Evolutionary conservation across 139 green algal genomes (phyloP).

Genomic region (Chlorella sp.): DNA sequence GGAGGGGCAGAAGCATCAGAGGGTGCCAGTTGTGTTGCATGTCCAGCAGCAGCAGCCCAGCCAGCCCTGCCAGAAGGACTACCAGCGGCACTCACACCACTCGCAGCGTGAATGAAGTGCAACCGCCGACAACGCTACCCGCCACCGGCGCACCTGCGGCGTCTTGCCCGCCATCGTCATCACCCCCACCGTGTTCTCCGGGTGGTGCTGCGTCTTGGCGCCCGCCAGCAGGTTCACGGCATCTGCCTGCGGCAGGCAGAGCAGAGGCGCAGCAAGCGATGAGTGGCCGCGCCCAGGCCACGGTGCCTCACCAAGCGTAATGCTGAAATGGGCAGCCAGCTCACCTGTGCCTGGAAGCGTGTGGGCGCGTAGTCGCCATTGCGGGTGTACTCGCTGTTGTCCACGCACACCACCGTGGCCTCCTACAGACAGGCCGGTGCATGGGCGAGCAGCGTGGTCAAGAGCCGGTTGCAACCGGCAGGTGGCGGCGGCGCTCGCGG

Average conservation of each 20-base stretch:
- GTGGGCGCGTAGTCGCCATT: conserved; percentile 96
- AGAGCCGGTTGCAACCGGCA: neutral
- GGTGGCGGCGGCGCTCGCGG: neutral
- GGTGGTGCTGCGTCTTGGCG: conserved; percentile 96
- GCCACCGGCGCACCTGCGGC: conserved; percentile 41
- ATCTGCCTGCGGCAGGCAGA: conserved; percentile 76
- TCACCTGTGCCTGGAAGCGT: conserved; percentile 78
- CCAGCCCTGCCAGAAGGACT: neutral
- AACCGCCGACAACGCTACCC: neutral
- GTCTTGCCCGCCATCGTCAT: conserved; percentile 97
- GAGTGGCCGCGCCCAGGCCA: no score
- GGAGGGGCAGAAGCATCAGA: neutral
- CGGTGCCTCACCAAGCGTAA: no score
- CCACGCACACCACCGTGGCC: conserved; percentile 91
- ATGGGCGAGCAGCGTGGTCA: neutral
- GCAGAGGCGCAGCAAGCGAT: no score
- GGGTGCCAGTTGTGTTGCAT: neutral
- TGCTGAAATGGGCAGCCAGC: no score
- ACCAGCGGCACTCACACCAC: neutral
- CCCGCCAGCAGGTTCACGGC: conserved; percentile 97
- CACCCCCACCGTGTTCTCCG: conserved; percentile 98
- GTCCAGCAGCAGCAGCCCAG: neutral
- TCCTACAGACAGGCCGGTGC: conserved; percentile 68
- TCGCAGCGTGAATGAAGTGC: neutral
- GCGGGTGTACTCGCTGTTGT: conserved; percentile 97